Evolutionary conservation across 1,284 basidiomycete species (phyloP), one percentile per base, ranked within the genome.

Genomic region (Schizopora paradoxa): DNA sequence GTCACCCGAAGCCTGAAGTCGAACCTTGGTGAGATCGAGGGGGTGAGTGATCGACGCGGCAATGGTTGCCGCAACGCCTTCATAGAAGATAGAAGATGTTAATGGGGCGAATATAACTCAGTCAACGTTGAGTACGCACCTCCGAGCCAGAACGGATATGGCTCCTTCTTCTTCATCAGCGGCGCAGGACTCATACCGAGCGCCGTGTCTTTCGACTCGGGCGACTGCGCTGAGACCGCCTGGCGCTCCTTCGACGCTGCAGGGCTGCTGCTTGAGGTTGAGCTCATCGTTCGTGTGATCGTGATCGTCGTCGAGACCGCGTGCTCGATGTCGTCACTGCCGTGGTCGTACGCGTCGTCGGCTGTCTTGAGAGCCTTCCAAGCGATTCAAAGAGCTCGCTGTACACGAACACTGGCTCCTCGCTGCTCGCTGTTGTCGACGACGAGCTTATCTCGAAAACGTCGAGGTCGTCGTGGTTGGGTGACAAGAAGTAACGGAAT

Each of bases 1-100:
- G 68, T 92, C 89, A 34, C 86, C 86, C 1, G 86, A 86, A 6
- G 89, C 88, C 66, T 92, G 90, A 51, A 92, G 69, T 40, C 89
- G 77, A 55, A 87, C 90, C 72, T 91, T 92, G 22, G 89, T 92
- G 45, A 93, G 72, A 68, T 93, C 90, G 38, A 93, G 70, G 7
- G 91, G 90, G 62, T 91, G 87, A 2, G 87, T 91, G 58, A 87
- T 82, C 39, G 79, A 81, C 10, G 85, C 87, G 5, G 86, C 86
- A 51, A 88, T 83, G 21, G 84, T 86, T 13, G 86, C 86, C 33
- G 86, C 86, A 43, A 89, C 70, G 62, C 82, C 82, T 83, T 54
- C 21, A 33, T 7, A 2, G 28, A 33, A 10, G 5, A 26, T 19
- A 28, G 28, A 22, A 43, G 41, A 23, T 6, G 28, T 33, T 29